These are phyloP conservation scores for Coccomyxa sp. DNA, from an alignment of 139 green algal genomes.

Conservation along the genomic window DNA sequence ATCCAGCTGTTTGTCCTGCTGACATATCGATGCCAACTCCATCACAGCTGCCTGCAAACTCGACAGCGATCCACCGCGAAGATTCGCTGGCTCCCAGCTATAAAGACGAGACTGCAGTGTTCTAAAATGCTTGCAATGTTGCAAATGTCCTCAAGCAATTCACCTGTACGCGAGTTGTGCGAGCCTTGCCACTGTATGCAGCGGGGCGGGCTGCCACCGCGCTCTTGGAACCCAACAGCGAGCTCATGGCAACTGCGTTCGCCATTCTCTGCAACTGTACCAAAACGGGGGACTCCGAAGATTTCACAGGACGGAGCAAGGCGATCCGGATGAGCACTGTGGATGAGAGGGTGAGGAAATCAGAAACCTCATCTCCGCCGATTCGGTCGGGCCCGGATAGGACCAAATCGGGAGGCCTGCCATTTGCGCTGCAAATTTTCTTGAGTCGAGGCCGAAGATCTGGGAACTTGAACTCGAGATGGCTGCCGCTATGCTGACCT, in stretches of 20 bases:
- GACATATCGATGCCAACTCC: no score
- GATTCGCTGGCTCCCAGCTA: no score
- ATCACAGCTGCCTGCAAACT: no score
- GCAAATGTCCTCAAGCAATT: no score
- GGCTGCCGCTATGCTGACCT: background rate
- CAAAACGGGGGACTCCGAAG: background rate
- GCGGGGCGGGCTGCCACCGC: background rate
- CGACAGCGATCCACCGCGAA: no score
- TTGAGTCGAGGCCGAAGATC: no score
- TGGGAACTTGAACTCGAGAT: background rate
- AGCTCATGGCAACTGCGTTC: slow-evolving; percentile 1
- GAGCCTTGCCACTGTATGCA: background rate
- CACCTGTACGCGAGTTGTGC: background rate
- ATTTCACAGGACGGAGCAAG: background rate
- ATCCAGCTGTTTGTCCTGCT: no score
- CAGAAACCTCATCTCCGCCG: background rate
- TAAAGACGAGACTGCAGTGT: no score
- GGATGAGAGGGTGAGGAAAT: background rate
- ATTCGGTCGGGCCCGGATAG: background rate
- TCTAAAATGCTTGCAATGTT: no score
- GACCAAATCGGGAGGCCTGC: no score
- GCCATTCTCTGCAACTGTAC: background rate
- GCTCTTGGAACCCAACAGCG: background rate
- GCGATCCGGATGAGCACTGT: background rate
- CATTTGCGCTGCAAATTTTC: no score